These are phyloP conservation scores for Jamesozyma piceae DNA, from an alignment of 805 yeast species.

Conservation along the genomic window DNA sequence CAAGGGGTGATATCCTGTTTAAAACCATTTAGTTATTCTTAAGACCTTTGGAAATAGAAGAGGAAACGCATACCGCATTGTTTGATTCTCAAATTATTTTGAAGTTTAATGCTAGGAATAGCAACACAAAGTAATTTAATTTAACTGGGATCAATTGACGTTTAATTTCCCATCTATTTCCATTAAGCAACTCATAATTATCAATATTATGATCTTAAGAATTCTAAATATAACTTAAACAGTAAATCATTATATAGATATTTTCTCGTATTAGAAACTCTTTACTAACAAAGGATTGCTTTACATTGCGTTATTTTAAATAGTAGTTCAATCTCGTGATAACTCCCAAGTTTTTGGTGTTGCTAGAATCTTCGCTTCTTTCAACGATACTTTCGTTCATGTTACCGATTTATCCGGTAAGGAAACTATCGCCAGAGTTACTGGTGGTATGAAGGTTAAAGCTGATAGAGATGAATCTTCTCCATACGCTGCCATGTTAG, in stretches of 20 bases:
- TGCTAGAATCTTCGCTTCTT: constrained; percentile 99
- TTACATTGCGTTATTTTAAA: background rate
- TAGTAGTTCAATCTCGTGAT: constrained; percentile 68
- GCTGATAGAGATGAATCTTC: constrained; percentile 99
- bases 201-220: background rate
- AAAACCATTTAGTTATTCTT: constrained; percentile 32
- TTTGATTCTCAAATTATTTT: background rate
- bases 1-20: constrained; percentile 34
- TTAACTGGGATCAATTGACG: too few relatives aligned
- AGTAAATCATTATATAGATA: constrained; percentile 3
- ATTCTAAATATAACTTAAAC: constrained; percentile 3
- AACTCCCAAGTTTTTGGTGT: constrained; percentile 99
- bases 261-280: background rate
- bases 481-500: constrained; percentile 99
- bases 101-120: background rate
- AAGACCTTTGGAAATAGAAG: constrained; percentile 1
- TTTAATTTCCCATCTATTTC: background rate
- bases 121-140: background rate
- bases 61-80: background rate
- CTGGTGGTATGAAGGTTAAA: constrained; percentile 99
- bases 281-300: background rate
- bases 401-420: constrained; percentile 98
- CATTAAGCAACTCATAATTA: background rate
- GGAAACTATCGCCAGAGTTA: constrained; percentile 99
- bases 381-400: constrained; percentile 99